Conservation (phyloP, 1,284 basidiomycete genomes). For the Microbotryum saponariae region DNA sequence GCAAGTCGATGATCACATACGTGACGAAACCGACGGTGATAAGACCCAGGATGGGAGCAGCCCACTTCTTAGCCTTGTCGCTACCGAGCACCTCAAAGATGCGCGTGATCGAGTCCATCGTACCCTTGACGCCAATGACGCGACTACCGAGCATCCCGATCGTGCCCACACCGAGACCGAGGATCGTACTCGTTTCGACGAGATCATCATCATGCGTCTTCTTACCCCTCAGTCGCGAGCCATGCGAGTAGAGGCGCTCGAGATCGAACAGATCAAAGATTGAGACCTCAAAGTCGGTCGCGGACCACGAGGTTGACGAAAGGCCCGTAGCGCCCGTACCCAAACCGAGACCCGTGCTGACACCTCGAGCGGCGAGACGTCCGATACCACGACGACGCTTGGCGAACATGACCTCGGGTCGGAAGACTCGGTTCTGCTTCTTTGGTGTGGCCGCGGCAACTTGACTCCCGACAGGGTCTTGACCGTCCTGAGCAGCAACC, state of each 20-base stretch:
- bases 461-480: neutral
- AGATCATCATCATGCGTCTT: conserved; percentile 49
- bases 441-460: neutral
- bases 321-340: conserved; percentile 18
- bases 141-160: conserved; percentile 78
- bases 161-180: conserved; percentile 73
- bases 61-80: conserved; percentile 77
- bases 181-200: conserved; percentile 58
- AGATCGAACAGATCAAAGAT: conserved; percentile 79
- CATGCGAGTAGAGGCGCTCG: conserved; percentile 59
- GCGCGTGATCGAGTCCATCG: conserved; percentile 68
- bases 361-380: conserved; percentile 22
- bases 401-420: conserved; percentile 93
- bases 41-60: conserved; percentile 72
- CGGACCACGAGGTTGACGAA: conserved; percentile 28
- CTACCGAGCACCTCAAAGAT: conserved; percentile 73
- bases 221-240: conserved; percentile 33
- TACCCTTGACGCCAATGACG: conserved; percentile 63
- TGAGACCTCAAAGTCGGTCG: conserved; percentile 41
- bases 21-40: conserved; percentile 63
- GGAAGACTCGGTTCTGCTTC: conserved; percentile 62
- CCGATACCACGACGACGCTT: conserved; percentile 49
- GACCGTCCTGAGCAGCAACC: conserved; percentile 2
- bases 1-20: conserved; percentile 83
- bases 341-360: conserved; percentile 39